phyloP scores from a whole-genome alignment of 495 filamentous ascomycete species.

The Xylaria acuta region DNA sequence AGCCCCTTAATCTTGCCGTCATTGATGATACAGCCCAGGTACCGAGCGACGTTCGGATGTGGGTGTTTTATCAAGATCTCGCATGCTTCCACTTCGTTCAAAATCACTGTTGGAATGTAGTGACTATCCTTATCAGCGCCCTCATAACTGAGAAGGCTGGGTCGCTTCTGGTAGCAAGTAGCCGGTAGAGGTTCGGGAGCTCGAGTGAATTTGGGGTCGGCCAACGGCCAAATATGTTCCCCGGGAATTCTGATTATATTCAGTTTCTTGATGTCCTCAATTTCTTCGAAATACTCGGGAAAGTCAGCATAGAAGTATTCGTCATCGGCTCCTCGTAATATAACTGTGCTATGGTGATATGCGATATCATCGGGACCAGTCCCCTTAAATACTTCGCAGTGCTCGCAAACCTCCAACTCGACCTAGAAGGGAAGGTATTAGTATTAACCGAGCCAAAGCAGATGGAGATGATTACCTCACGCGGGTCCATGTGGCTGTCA shows the following conservation, averaged over 20 bases:
- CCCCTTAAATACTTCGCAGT: neutral
- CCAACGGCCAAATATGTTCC: constrained; percentile 13
- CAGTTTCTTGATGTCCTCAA: constrained; percentile 2
- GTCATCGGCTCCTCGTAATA: neutral
- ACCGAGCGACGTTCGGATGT: constrained; percentile 22
- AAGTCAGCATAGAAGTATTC: constrained; percentile 18
- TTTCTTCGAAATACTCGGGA: neutral
- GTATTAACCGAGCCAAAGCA: neutral
- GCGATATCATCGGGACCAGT: neutral
- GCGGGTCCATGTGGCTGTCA: neutral
- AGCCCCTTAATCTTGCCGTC: constrained; percentile 1
- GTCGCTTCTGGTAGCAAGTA: constrained; percentile 15
- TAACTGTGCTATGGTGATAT: constrained; percentile 11
- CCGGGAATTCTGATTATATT: neutral
- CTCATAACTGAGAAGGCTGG: neutral
- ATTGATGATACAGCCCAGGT: constrained; percentile 17
- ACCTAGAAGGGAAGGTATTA: neutral
- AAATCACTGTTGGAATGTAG: neutral
- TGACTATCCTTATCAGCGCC: neutral
- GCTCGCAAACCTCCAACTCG: neutral
- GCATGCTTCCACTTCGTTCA: constrained; percentile 10
- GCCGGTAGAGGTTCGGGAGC: constrained; percentile 9
- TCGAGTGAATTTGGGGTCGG: constrained; percentile 1
- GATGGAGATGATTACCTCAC: neutral
- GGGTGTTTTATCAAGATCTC: constrained; percentile 9